Conservation (phyloP, 1,284 basidiomycete species). For the Moesziomyces antarcticus region DNA sequence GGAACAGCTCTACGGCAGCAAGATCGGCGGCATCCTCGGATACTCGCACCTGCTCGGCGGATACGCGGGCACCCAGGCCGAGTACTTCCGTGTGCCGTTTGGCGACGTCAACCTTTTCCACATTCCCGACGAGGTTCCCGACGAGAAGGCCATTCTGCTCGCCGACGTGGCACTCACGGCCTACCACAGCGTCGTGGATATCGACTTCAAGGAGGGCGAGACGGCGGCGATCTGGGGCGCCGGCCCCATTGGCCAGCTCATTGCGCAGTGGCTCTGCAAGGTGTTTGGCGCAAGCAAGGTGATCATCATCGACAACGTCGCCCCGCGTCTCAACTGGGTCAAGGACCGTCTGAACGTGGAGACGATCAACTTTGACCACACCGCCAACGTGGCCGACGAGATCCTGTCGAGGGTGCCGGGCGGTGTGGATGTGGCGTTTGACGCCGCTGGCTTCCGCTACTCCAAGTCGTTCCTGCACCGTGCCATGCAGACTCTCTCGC, state of each 20-base stretch:
- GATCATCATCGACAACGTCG: constrained; percentile 78
- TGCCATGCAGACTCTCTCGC: constrained; percentile 76
- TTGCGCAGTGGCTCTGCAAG: constrained; percentile 73
- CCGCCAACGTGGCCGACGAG: constrained; percentile 73
- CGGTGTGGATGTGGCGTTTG: constrained; percentile 47
- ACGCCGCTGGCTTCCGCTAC: constrained; percentile 54
- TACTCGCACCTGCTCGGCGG: constrained; percentile 81
- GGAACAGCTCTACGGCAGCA: constrained; percentile 76
- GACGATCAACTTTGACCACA: constrained; percentile 74
- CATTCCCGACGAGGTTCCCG: constrained; percentile 71
- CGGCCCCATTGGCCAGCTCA: constrained; percentile 76
- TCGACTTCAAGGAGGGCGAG: constrained; percentile 76
- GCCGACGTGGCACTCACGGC: constrained; percentile 79
- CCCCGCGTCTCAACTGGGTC: constrained; percentile 76
- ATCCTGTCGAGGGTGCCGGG: constrained; percentile 76
- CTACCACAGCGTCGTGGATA: constrained; percentile 79
- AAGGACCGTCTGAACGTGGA: constrained; percentile 74
- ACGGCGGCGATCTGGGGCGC: constrained; percentile 76
- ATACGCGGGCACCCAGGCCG: constrained; percentile 77
- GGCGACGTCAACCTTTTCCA: constrained; percentile 78
- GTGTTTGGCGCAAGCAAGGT: constrained; percentile 78
- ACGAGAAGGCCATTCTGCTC: constrained; percentile 72
- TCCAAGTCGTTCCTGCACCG: constrained; percentile 72
- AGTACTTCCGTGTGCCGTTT: constrained; percentile 74
- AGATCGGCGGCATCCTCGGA: constrained; percentile 51